Base-by-base conservation (phyloP, 768 basidiomycete species). In the Steccherinum ochraceum region DNA sequence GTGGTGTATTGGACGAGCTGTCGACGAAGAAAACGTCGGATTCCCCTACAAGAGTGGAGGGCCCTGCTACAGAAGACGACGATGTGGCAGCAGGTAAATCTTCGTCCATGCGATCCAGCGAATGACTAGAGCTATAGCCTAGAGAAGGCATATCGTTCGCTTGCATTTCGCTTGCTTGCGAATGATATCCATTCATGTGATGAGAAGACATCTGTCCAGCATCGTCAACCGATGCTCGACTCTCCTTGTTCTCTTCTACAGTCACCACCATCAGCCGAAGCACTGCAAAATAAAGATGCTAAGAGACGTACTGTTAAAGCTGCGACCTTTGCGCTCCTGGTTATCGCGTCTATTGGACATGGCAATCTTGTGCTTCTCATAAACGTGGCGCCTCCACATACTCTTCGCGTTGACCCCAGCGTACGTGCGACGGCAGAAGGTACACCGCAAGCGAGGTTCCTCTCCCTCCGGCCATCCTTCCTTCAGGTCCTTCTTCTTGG, bases 361-460 rank as follows among this genome's bases (percentile, higher is more conserved):
- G 35, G 89, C 86, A 60, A 92, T 87, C 67, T 89, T 90, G 65
- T 92, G 89, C 62, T 91, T 90, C 68, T 92, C 89, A 55, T 85
- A 89, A 24, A 92, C 89, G 64, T 92, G 89, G 44, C 89, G 75
- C 52, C 89, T 72, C 89, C 89, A 92, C 89, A 92, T 92, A 61
- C 88, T 90, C 68, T 91, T 90, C 4, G 89, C 89, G 62, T 92
- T 92, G 25, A 89, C 86, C 11, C 89, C 89, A 3, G 88, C 85
- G 58, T 92, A 92, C 4, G 83, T 85, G 56, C 89, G 77, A 57
- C 89, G 72, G 59, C 89, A 92, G 61, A 92, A 90, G 1, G 89
- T 91, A 67, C 89, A 92, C 45, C 89, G 76, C 21, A 92, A 73
- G 16, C 85, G 71, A 5, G 88, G 88, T 58, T 88, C 86, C 63